These are phyloP conservation scores for Tolypocladium ovalisporum DNA, from an alignment of 2,329 filamentous ascomycete species.

Conservation along the genomic window DNA sequence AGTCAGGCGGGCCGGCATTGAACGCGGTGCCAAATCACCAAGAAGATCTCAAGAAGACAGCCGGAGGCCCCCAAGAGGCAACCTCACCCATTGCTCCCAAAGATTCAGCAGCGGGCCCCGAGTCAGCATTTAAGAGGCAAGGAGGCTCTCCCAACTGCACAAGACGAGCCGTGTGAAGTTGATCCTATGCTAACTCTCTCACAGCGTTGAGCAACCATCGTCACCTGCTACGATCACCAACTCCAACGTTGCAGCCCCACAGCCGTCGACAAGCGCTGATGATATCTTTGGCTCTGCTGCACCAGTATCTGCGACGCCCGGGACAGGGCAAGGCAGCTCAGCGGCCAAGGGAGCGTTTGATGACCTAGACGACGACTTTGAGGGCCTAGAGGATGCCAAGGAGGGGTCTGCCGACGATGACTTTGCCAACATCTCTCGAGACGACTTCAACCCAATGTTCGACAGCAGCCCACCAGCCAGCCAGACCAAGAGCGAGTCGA, in stretches of 20 bases:
- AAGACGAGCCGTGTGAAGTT: neutral
- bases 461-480: slow-evolving; percentile 55
- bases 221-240: slow-evolving; percentile 20
- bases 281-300: slow-evolving; percentile 30
- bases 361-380: slow-evolving; percentile 71
- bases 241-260: slow-evolving; percentile 7
- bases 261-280: slow-evolving; percentile 23
- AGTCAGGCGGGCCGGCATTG: neutral
- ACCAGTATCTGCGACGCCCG: slow-evolving; percentile 13
- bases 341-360: slow-evolving; percentile 49
- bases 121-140: slow-evolving; percentile 15
- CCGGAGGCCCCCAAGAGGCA: neutral
- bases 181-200: slow-evolving; percentile 3
- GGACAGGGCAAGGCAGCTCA: slow-evolving; percentile 13
- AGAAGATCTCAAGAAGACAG: slow-evolving; percentile 8
- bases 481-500: slow-evolving; percentile 42
- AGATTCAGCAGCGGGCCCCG: slow-evolving; percentile 7
- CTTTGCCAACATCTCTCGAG: slow-evolving; percentile 62
- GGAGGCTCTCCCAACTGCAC: neutral
- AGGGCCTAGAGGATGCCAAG: slow-evolving; percentile 73
- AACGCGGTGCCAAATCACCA: slow-evolving; percentile 5
- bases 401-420: slow-evolving; percentile 72
- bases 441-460: slow-evolving; percentile 75
- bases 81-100: neutral
- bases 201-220: slow-evolving; percentile 17